Evolutionary conservation across 768 basidiomycete species (phyloP), one percentile per base, ranked within the genome.

Genomic region (Mycena galericulata): DNA sequence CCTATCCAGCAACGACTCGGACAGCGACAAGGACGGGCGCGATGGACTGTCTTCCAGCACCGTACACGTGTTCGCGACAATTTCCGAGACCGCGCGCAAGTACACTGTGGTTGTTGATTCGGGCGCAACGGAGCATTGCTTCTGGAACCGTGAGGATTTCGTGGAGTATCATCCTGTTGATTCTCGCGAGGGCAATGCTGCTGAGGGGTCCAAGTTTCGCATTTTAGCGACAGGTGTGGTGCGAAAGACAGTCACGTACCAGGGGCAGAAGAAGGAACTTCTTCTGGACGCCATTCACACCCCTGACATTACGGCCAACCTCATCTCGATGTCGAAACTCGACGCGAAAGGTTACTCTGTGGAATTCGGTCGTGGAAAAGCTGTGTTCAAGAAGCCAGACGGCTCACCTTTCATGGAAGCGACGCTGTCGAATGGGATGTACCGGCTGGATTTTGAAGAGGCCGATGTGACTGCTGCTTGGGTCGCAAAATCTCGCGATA

Each of bases 251-350:
- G 2, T 41, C 55, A 43, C 40, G 3, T 57, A 29, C 40, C 55
- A 57, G 26, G 55, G 55, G 2, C 55, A 41, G 17, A 38, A 18
- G 26, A 57, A 57, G 40, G 55, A 56, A 43, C 2, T 56, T 29
- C n/a, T 18, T 26, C 27, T 57, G 22, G 3, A 57, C 24, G 40
- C 55, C 26, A 38, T 57, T 26, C 55, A 57, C 18, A 57, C 40
- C 17, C 55, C 55, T 14, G 55, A 57, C 40, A 57, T 57, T 40
- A 41, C 40, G 3, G 36, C 24, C 55, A 57, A 57, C 17, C 55
- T 57, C 10, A 43, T 57, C 22, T 57, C 55, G 26, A 27, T 57
- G 24, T 57, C 55, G 8, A 57, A 57, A 24, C 55, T 57, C 12
- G 45, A 46, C 38, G 40, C 56, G 22, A 47, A 43, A 32, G 58